Percentiles rank a stretch among this genome's conserved stretches.
These are phyloP conservation scores for Fusarium sp. DNA, from an alignment of 2,329 filamentous ascomycete species.

Conservation along the genomic window DNA sequence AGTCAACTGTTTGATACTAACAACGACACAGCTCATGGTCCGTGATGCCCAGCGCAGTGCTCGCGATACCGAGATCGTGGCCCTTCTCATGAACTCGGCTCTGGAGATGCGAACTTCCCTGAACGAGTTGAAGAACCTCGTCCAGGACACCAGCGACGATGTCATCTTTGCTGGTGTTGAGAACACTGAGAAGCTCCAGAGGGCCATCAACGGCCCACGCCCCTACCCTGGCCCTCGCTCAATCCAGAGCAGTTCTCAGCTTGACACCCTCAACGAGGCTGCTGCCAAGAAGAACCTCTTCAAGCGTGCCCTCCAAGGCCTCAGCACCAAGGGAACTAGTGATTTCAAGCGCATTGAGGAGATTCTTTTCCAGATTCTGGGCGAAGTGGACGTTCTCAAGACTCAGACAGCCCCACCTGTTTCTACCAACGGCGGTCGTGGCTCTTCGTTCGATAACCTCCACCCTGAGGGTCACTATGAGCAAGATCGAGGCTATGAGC, in stretches of 20 bases:
- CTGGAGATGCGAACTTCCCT: conserved; percentile 98
- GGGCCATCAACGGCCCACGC: conserved; percentile 82
- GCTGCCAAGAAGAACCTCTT: conserved; percentile 91
- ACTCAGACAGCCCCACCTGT: conserved; percentile 58
- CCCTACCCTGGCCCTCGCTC: conserved; percentile 77
- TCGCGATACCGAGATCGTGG: conserved; percentile 93
- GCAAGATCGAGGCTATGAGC: conserved; percentile 79
- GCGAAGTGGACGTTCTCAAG: conserved; percentile 87
- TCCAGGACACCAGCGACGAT: conserved; percentile 83
- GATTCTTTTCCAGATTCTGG: conserved; percentile 89
- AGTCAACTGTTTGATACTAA: conserved; percentile 38
- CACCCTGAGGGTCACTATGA: conserved; percentile 69
- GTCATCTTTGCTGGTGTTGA: conserved; percentile 87
- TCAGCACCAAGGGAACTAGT: conserved; percentile 85
- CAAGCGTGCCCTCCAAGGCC: conserved; percentile 87
- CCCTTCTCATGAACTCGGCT: conserved; percentile 90
- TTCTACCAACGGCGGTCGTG: conserved; percentile 58
- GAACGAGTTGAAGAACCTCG: conserved; percentile 91
- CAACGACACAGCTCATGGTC: conserved; percentile 74
- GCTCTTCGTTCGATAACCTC: conserved; percentile 72
- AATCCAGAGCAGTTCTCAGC: conserved; percentile 63
- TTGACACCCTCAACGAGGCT: conserved; percentile 62
- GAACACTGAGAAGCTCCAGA: conserved; percentile 85
- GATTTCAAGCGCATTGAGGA: conserved; percentile 89
- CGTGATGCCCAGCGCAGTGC: conserved; percentile 96